Conservation (phyloP, 1,139 yeast genomes). For the Hansenula sp. region DNA sequence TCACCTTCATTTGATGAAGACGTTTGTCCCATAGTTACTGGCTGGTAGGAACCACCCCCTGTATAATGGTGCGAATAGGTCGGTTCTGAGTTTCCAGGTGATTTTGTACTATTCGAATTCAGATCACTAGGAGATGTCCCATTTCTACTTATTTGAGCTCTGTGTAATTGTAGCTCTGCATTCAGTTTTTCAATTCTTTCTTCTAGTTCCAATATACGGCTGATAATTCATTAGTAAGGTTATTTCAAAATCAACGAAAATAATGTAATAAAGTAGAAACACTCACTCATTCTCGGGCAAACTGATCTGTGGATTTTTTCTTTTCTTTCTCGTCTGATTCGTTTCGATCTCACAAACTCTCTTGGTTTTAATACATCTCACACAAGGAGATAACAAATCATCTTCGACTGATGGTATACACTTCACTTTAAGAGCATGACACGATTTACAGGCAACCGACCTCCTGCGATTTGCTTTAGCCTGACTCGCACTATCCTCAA, state of each 20-base stretch:
- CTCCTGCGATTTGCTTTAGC: constrained; percentile 25
- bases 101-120: not conserved
- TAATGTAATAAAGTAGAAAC: too few species aligned
- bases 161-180: constrained; percentile 11
- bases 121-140: not conserved
- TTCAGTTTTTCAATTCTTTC: constrained; percentile 29
- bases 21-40: not conserved
- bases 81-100: not conserved
- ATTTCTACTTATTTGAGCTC: constrained; percentile 8
- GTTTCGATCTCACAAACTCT: constrained; percentile 67
- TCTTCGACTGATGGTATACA: constrained; percentile 69
- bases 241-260: not conserved
- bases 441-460: constrained; percentile 71
- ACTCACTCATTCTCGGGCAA: constrained; percentile 10
- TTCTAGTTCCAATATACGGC: constrained; percentile 32
- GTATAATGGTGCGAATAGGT: not conserved
- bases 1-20: not conserved
- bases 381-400: constrained; percentile 52
- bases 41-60: not conserved
- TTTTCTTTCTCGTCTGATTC: constrained; percentile 54
- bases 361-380: constrained; percentile 64
- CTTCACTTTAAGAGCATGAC: constrained; percentile 77
- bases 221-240: constrained; percentile 10
- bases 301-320: constrained; percentile 30
- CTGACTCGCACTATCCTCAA: too few species aligned